A percentile compares a stretch with the other conserved stretches of the same genome.
These are phyloP conservation scores for Schizosaccharomyces versatilis DNA, from an alignment of 1,139 yeast species.

Conservation along the genomic window DNA sequence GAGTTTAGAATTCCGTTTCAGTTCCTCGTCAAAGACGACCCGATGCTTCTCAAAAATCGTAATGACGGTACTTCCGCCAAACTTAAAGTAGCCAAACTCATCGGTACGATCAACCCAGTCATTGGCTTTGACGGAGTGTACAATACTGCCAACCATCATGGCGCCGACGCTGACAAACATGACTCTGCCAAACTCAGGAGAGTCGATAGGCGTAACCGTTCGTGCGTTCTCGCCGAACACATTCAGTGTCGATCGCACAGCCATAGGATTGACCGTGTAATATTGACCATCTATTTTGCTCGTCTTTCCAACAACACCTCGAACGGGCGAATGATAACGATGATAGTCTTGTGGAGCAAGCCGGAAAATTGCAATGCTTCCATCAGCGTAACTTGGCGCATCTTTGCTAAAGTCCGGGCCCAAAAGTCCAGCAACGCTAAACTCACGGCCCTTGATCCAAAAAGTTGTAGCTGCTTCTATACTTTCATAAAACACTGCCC, in stretches of 20 bases:
- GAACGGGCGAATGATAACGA: conserved; percentile 73
- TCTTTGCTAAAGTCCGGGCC: conserved; percentile 34
- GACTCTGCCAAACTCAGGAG: conserved; percentile 53
- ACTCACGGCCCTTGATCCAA: conserved; percentile 79
- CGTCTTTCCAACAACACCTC: conserved; percentile 47
- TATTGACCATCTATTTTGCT: conserved; percentile 65
- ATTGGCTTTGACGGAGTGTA: conserved; percentile 45
- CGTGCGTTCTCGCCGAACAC: conserved; percentile 86
- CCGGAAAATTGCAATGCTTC: conserved; percentile 58
- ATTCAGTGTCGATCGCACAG: conserved; percentile 64
- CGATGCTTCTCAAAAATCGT: conserved; percentile 28
- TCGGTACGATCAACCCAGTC: conserved; percentile 43
- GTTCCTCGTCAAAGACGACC: conserved; percentile 48
- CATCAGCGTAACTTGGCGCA: conserved; percentile 29
- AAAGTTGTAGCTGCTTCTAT: conserved; percentile 45
- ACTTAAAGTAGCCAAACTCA: conserved; percentile 81
- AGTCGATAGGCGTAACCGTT: conserved; percentile 50
- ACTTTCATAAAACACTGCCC: conserved; percentile 49
- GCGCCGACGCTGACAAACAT: conserved; percentile 79
- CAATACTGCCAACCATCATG: conserved; percentile 92
- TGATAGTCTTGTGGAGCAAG: conserved; percentile 95
- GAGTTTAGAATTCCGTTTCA: conserved; percentile 41
- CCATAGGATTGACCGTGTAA: conserved; percentile 95
- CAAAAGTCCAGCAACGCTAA: conserved; percentile 43
- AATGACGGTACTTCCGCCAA: conserved; percentile 81